phyloP scores from a whole-genome alignment of 2,329 filamentous ascomycete species.

The Diplocarpon rosae region DNA sequence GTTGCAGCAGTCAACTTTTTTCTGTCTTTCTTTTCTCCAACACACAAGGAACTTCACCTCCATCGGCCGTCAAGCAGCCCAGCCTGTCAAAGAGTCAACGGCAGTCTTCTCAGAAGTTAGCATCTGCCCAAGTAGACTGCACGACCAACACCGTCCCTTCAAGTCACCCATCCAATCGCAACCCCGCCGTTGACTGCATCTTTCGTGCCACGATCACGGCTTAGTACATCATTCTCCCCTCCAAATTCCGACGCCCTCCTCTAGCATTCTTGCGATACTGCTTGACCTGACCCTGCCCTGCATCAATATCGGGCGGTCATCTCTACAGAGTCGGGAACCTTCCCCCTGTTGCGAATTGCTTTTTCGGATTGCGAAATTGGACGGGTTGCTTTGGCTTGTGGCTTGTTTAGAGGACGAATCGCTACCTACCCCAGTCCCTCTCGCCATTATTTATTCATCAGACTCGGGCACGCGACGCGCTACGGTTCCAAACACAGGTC shows the following conservation, averaged over 20 bases:
- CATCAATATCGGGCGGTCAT: neutral
- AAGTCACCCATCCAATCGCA: neutral
- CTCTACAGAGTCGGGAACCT: neutral
- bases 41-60: too few species aligned
- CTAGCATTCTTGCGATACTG: conserved; percentile 2
- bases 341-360: conserved; percentile 1
- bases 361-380: neutral
- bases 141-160: neutral
- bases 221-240: neutral
- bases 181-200: neutral
- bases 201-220: neutral
- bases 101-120: too few species aligned
- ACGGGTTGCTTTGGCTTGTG: conserved; percentile 11
- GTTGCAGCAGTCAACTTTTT: too few species aligned
- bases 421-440: neutral
- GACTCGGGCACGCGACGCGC: conserved; percentile 5
- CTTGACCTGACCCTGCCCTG: neutral
- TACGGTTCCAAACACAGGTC: conserved; percentile 2
- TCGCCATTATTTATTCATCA: neutral
- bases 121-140: neutral
- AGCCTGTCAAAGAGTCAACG: too few species aligned
- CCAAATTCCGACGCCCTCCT: neutral
- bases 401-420: neutral
- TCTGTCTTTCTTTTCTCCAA: too few species aligned
- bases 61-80: neutral